Evolutionary conservation across 345 rosid species (phyloP).

Genomic region (Hibiscus trionum): DNA sequence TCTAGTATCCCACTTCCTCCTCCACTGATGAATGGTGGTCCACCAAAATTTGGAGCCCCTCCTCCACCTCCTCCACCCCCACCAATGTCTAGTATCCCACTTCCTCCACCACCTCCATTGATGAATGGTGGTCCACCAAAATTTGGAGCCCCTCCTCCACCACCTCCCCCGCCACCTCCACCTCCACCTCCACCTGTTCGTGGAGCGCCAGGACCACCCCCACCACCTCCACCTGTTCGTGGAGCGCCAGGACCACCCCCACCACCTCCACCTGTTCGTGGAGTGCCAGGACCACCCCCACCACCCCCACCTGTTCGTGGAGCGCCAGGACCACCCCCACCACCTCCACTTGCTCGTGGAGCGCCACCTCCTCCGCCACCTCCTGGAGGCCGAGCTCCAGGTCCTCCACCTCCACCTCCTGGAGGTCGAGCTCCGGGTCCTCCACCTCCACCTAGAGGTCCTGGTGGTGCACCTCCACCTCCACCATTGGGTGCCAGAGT

Average conservation of each 20-base stretch:
- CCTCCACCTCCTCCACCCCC: constrained; percentile 16
- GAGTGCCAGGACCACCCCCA: constrained; percentile 47
- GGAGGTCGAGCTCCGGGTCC: constrained; percentile 35
- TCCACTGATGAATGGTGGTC: constrained; percentile 10
- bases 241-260: constrained; percentile 43
- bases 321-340: constrained; percentile 41
- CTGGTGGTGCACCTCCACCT: constrained; percentile 65
- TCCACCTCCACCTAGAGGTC: constrained; percentile 56
- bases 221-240: constrained; percentile 27
- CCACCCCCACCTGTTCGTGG: constrained; percentile 32
- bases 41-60: constrained; percentile 14
- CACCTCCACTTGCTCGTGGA: constrained; percentile 29
- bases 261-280: constrained; percentile 25
- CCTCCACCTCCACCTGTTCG: constrained; percentile 35
- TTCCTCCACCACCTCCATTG: constrained; percentile 23
- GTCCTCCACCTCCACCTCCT: constrained; percentile 44
- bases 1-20: constrained; percentile 17
- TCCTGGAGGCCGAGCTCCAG: constrained; percentile 25
- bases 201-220: constrained; percentile 40
- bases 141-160: constrained; percentile 17
- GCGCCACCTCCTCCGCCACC: constrained; percentile 45
- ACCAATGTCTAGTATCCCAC: not conserved
- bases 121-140: not conserved
- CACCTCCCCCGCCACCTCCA: constrained; percentile 31
- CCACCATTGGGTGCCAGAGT: constrained; percentile 22